A percentile compares a stretch with the other conserved stretches of the same genome.
phyloP scores from a whole-genome alignment of 495 filamentous ascomycete species.

The Durotheca rogersii region DNA sequence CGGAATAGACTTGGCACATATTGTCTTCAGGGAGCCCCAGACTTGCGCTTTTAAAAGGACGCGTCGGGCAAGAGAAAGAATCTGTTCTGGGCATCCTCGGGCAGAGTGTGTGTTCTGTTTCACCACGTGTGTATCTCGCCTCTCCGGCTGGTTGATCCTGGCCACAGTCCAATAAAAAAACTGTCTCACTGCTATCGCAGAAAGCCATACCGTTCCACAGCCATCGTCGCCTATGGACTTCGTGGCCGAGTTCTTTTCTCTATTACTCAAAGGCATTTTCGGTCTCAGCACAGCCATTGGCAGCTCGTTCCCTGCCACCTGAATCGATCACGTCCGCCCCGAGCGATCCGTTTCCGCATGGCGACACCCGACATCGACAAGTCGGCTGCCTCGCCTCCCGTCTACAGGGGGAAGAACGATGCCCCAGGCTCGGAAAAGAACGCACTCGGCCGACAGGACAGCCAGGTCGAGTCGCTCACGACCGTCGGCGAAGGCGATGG shows the following conservation, averaged over 20 bases:
- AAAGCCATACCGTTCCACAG: background rate
- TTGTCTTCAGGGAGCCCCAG: constrained; percentile 13
- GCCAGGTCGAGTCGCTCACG: constrained; percentile 25
- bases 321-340: background rate
- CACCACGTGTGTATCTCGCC: constrained; percentile 3
- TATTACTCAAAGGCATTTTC: constrained; percentile 42
- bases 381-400: constrained; percentile 9
- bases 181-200: constrained; percentile 8
- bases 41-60: constrained; percentile 9
- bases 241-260: constrained; percentile 45
- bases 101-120: constrained; percentile 6
- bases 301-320: constrained; percentile 9
- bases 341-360: constrained; percentile 8
- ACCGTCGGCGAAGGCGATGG: constrained; percentile 24
- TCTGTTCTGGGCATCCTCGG: too few species aligned
- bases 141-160: constrained; percentile 9
- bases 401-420: constrained; percentile 7
- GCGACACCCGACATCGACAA: constrained; percentile 21
- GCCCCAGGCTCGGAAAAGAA: constrained; percentile 19
- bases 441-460: constrained; percentile 5
- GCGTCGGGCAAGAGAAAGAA: too few species aligned
- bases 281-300: background rate
- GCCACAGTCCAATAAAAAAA: constrained; percentile 3
- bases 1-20: constrained; percentile 21
- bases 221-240: constrained; percentile 37